Evolutionary conservation across 192 early-diverging fungal species (phyloP).

Genomic region (Coemansia sp.): DNA sequence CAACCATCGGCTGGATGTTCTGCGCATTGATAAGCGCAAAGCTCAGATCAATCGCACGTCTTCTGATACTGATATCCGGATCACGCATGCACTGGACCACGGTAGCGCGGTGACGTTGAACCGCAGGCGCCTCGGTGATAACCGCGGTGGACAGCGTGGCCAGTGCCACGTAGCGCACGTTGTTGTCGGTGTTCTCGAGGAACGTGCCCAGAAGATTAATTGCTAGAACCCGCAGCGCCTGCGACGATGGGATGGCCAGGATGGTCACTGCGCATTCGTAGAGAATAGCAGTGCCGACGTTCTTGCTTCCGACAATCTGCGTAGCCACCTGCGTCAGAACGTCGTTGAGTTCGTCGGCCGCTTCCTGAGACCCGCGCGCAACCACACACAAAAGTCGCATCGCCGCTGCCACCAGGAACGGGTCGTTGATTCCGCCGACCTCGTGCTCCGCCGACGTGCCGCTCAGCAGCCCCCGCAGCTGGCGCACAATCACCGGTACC

Average conservation of each 20-base stretch:
- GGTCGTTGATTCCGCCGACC: constrained; percentile 95
- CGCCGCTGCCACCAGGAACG: constrained; percentile 95
- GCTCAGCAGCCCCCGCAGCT: constrained; percentile 85
- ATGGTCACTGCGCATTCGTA: constrained; percentile 98
- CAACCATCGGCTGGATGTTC: constrained; percentile 91
- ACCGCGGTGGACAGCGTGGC: constrained; percentile 93
- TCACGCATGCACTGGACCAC: constrained; percentile 95
- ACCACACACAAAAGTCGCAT: constrained; percentile 87
- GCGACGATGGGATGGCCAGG: constrained; percentile 92
- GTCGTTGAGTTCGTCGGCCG: constrained; percentile 94
- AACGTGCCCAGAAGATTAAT: constrained; percentile 99
- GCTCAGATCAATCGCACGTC: constrained; percentile 91
- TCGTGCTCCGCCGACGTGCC: constrained; percentile 94
- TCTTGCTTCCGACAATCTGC: constrained; percentile 90
- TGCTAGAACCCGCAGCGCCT: constrained; percentile 87
- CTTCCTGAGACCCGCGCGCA: constrained; percentile 76
- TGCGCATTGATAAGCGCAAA: constrained; percentile 94
- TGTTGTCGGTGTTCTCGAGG: constrained; percentile 93
- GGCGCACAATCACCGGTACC: constrained; percentile 83
- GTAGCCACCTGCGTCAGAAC: constrained; percentile 96
- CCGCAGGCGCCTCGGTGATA: constrained; percentile 85
- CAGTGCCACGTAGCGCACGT: constrained; percentile 98
- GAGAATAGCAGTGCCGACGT: constrained; percentile 96
- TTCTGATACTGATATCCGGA: constrained; percentile 93
- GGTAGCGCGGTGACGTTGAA: constrained; percentile 96